These are phyloP conservation scores for Rhodotorula paludigena DNA, from an alignment of 768 basidiomycete species.

Conservation along the genomic window DNA sequence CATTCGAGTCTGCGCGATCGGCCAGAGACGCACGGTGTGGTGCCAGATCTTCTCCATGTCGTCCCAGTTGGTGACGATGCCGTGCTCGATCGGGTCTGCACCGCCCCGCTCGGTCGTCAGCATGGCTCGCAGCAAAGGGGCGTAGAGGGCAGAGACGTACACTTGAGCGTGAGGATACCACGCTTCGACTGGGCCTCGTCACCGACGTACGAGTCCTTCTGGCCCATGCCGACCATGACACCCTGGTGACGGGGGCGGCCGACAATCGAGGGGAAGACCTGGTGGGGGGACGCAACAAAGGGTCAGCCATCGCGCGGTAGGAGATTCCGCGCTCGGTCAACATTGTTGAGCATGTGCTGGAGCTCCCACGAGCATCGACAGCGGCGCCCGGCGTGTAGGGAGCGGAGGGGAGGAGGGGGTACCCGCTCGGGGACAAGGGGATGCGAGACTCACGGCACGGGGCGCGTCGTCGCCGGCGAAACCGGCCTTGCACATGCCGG, in stretches of 20 bases:
- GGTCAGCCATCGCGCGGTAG: slow-evolving; percentile 2
- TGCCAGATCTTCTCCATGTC: slow-evolving; percentile 97
- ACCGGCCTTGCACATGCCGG: slow-evolving; percentile 99
- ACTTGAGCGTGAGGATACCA: slow-evolving; percentile 83
- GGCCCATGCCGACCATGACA: slow-evolving; percentile 95
- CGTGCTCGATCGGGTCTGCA: slow-evolving; percentile 76
- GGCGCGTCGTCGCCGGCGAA: slow-evolving; percentile 76
- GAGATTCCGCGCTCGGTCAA: no score
- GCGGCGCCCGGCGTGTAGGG: background rate
- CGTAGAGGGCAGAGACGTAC: slow-evolving; percentile 6
- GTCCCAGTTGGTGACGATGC: slow-evolving; percentile 97
- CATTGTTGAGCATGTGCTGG: no score
- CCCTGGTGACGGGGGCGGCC: slow-evolving; percentile 90
- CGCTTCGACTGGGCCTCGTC: slow-evolving; percentile 92
- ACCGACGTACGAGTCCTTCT: slow-evolving; percentile 93
- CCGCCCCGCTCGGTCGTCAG: background rate
- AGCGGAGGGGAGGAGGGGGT: background rate
- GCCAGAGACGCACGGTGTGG: slow-evolving; percentile 26
- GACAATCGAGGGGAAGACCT: slow-evolving; percentile 65
- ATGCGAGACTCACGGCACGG: slow-evolving; percentile 60
- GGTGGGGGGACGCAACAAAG: background rate
- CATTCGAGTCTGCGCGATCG: background rate
- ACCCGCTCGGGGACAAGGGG: slow-evolving; percentile 4
- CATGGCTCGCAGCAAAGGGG: background rate
- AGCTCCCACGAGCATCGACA: no score